phyloP scores from a whole-genome alignment of 768 basidiomycete genomes.

The Dacryopinax primogenitus region DNA sequence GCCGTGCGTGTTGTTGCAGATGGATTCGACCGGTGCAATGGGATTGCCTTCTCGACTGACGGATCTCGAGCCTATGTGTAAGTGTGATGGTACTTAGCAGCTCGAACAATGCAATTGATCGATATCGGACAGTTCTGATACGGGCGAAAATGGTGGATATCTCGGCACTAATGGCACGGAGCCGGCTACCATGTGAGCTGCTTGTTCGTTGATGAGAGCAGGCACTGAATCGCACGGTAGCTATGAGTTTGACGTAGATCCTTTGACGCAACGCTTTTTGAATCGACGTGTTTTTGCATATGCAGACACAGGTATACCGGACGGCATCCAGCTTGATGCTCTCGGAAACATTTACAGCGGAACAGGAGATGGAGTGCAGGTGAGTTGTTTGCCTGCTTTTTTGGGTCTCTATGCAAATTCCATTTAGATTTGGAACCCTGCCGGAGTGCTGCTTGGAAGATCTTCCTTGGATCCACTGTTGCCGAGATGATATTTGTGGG shows the following conservation, averaged over 20 bases:
- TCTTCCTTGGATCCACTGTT: constrained; percentile 1
- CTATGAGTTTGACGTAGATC: constrained; percentile 57
- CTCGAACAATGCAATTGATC: not conserved
- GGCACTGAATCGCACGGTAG: constrained; percentile 27
- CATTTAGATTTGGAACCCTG: constrained; percentile 14
- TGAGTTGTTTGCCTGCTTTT: not conserved
- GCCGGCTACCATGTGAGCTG: constrained; percentile 55
- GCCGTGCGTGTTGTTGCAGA: constrained; percentile 60
- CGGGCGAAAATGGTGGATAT: constrained; percentile 35
- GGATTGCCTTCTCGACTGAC: constrained; percentile 56
- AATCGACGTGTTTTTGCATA: constrained; percentile 59
- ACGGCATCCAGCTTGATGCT: constrained; percentile 53
- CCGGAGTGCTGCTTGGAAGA: constrained; percentile 18
- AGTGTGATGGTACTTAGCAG: constrained; percentile 15
- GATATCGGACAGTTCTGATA: constrained; percentile 38
- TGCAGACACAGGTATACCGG: constrained; percentile 49
- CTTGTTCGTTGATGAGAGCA: not conserved
- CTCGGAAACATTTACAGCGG: constrained; percentile 55
- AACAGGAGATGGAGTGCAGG: constrained; percentile 48
- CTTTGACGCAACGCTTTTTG: constrained; percentile 38
- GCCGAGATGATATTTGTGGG: not conserved
- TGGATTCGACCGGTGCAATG: constrained; percentile 61
- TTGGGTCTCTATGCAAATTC: not conserved
- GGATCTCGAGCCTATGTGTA: constrained; percentile 55
- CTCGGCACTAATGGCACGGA: constrained; percentile 41